Base-by-base conservation (phyloP, 1,284 basidiomycete genomes). In the Trametes pubescens region DNA sequence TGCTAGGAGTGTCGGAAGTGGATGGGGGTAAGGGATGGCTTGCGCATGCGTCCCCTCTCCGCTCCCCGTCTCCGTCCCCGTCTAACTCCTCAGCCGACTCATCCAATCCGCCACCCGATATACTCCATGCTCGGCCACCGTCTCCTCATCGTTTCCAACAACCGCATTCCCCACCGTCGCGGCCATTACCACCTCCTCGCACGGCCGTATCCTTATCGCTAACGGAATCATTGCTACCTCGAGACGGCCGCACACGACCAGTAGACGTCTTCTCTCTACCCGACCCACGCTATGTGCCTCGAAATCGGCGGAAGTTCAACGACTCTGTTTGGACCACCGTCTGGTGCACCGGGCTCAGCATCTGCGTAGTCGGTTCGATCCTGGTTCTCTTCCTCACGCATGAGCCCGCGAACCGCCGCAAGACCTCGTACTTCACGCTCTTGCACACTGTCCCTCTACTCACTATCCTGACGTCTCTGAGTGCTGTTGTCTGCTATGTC, bases 361-460 rank as follows among this genome's bases (percentile, higher is more conserved):
- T 85, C 67, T 91, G 86, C 71, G 71, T 88, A 47, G 74, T 92
- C 69, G 86, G 84, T 66, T 87, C 84, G 61, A 74, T 92, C 68
- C 75, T 93, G 54, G 79, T 89, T 43, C 81, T 92, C 52, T 87
- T 90, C 76, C 75, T 87, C 62, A 79, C 79, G 43, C 72, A 65
- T 53, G 71, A 74, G 44, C 85, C 85, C 14, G 72, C 74, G 18
- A 75, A 76, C n/a, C 59, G 57, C 34, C 81, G 80, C 53, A 77
- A 77, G 37, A 72, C 64, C 52, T 69, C 76, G 13, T 95, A 93
- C 74, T 86, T 86, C 51, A 90, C 90, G 2, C 78, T 96, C 21
- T 76, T 96, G 54, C 92, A 94, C 69, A 93, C 94, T 4, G 84
- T 97, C 21, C 95, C 95, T 1, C 80, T 97, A 62, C 84, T 96